Percentiles rank a stretch among this genome's conserved stretches.
phyloP scores from a whole-genome alignment of 768 basidiomycete species.

The Trametes villosa region DNA sequence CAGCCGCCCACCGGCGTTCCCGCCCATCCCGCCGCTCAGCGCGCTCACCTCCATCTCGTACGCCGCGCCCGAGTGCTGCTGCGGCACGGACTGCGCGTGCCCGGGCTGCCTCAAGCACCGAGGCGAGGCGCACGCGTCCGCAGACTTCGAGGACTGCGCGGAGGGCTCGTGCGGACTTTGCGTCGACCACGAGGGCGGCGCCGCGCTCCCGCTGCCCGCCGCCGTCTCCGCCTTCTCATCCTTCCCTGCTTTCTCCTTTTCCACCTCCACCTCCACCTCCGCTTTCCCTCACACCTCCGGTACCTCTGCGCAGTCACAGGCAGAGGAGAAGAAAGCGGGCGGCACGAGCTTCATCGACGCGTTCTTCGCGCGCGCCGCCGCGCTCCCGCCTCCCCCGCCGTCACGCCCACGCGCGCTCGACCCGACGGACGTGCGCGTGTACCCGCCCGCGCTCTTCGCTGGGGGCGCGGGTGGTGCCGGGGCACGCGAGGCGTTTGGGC shows the following conservation, averaged over 20 bases:
- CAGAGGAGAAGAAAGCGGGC: neutral
- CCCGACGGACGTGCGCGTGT: conserved; percentile 54
- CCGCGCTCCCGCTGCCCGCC: conserved; percentile 40
- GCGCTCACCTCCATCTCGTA: conserved; percentile 61
- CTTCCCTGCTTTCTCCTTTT: neutral
- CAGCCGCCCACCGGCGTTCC: conserved; percentile 47
- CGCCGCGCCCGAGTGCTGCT: conserved; percentile 73
- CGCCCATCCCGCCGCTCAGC: conserved; percentile 63
- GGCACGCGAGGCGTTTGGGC: conserved; percentile 49
- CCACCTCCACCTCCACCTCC: neutral
- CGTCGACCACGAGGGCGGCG: conserved; percentile 53
- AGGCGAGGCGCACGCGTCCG: conserved; percentile 49
- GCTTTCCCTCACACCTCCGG: neutral
- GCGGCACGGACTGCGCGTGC: conserved; percentile 69
- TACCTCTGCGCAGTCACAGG: neutral
- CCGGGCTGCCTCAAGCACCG: conserved; percentile 77
- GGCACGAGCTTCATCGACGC: conserved; percentile 52
- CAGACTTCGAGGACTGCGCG: conserved; percentile 42
- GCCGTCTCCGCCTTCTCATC: neutral
- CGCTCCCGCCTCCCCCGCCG: conserved; percentile 70
- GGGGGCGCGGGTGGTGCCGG: conserved; percentile 41
- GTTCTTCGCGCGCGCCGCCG: conserved; percentile 71
- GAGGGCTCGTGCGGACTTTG: conserved; percentile 62
- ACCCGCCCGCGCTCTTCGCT: conserved; percentile 43
- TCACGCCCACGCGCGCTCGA: conserved; percentile 54